phyloP scores from a whole-genome alignment of 139 green algal species.

The Chlamydomonas applanata region DNA sequence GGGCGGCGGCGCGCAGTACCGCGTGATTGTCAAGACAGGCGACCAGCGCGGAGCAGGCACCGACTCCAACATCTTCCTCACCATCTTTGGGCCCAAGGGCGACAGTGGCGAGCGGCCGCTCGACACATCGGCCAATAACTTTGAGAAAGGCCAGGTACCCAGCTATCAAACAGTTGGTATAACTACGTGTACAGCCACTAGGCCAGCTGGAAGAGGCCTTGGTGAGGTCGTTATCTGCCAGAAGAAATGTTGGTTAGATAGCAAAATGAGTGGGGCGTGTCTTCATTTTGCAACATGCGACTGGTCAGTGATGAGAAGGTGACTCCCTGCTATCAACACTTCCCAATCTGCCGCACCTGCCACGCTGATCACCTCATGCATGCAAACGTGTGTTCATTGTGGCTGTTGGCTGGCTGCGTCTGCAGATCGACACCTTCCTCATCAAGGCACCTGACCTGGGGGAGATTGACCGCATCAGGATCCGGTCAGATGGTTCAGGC shows the following conservation, averaged over 20 bases:
- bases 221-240: no score
- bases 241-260: no score
- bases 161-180: not conserved
- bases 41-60: constrained; percentile 59
- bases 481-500: constrained; percentile 28
- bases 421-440: constrained; percentile 46
- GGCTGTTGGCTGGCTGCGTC: no score
- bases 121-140: constrained; percentile 27
- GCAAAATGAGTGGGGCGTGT: no score
- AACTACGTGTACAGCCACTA: not conserved
- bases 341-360: no score
- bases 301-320: no score
- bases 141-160: constrained; percentile 35
- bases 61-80: constrained; percentile 62
- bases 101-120: constrained; percentile 43
- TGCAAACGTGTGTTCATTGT: no score
- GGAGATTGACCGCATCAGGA: constrained; percentile 36
- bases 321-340: no score
- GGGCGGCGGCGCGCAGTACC: not conserved
- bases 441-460: constrained; percentile 35
- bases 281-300: no score
- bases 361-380: no score
- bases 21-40: constrained; percentile 39
- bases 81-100: constrained; percentile 49
- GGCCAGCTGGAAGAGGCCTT: constrained; percentile 10